These are phyloP conservation scores for Colletotrichum graminicola DNA, from an alignment of 2,329 filamentous ascomycete genomes.

Conservation along the genomic window DNA sequence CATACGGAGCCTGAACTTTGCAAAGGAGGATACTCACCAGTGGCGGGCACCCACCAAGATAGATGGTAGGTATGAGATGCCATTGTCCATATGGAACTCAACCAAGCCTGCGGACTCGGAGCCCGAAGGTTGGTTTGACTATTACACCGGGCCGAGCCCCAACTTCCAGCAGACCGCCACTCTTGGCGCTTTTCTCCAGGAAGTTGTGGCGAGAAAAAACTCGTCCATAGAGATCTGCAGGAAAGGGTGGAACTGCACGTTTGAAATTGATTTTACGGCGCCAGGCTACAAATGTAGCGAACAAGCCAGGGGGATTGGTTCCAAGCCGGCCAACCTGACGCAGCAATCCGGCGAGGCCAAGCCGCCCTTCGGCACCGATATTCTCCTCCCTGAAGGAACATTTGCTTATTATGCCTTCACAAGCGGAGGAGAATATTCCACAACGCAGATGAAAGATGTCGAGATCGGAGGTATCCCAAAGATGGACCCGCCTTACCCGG, in stretches of 20 bases:
- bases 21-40: constrained; percentile 50
- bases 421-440: constrained; percentile 48
- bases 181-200: constrained; percentile 46
- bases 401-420: constrained; percentile 50
- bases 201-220: constrained; percentile 44
- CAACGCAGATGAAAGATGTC: constrained; percentile 45
- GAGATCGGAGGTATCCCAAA: constrained; percentile 48
- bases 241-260: constrained; percentile 53
- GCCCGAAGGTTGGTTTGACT: constrained; percentile 49
- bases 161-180: constrained; percentile 48
- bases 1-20: constrained; percentile 51
- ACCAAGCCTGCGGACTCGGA: constrained; percentile 46
- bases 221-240: constrained; percentile 51
- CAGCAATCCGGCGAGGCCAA: constrained; percentile 44
- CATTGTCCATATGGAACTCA: constrained; percentile 51
- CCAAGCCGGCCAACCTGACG: constrained; percentile 44
- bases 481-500: constrained; percentile 44
- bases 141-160: constrained; percentile 48
- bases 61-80: constrained; percentile 47
- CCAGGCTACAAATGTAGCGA: constrained; percentile 54
- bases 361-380: constrained; percentile 48
- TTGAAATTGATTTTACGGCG: constrained; percentile 49
- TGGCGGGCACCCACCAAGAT: constrained; percentile 50
- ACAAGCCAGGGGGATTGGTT: constrained; percentile 47
- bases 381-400: constrained; percentile 48